These are phyloP conservation scores for Conoideocrella luteorostrata DNA, from an alignment of 2,329 filamentous ascomycete species.

Conservation along the genomic window DNA sequence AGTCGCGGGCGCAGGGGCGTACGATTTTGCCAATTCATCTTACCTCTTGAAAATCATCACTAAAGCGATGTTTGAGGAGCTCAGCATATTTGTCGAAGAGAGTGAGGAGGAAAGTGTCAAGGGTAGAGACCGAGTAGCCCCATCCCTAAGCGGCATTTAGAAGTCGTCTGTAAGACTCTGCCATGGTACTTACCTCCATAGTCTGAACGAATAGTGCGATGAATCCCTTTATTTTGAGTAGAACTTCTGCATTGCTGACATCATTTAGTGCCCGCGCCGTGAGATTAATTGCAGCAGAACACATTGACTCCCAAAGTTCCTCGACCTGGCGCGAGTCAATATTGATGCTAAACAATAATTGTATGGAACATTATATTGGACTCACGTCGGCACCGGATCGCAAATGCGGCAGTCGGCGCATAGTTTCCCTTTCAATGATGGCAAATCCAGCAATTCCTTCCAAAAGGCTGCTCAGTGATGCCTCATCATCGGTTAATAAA, in stretches of 20 bases:
- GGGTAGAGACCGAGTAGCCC: constrained; percentile 75
- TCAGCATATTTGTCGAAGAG: constrained; percentile 93
- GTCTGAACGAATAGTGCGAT: constrained; percentile 95
- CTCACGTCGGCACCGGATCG: constrained; percentile 75
- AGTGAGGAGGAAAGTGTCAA: constrained; percentile 80
- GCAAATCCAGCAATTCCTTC: constrained; percentile 95
- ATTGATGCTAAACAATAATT: too few species aligned
- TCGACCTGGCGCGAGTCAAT: constrained; percentile 59
- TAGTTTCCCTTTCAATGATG: constrained; percentile 91
- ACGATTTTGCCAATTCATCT: constrained; percentile 6
- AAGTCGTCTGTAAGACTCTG: constrained; percentile 57
- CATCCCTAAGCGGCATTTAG: constrained; percentile 82
- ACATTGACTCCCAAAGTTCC: constrained; percentile 98
- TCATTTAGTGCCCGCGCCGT: constrained; percentile 72
- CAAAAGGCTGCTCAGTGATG: constrained; percentile 79
- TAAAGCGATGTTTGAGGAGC: constrained; percentile 83
- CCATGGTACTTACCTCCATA: constrained; percentile 65
- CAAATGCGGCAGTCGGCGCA: constrained; percentile 77
- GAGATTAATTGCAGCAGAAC: constrained; percentile 73
- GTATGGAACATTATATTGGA: constrained; percentile 2
- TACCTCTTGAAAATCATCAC: constrained; percentile 91
- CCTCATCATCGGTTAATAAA: constrained; percentile 74
- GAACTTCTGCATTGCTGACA: constrained; percentile 79
- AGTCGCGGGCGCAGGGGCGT: not conserved
- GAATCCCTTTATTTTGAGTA: constrained; percentile 92